Base-by-base conservation (phyloP, 495 filamentous ascomycete genomes). In the Penicillium bialowiezense region DNA sequence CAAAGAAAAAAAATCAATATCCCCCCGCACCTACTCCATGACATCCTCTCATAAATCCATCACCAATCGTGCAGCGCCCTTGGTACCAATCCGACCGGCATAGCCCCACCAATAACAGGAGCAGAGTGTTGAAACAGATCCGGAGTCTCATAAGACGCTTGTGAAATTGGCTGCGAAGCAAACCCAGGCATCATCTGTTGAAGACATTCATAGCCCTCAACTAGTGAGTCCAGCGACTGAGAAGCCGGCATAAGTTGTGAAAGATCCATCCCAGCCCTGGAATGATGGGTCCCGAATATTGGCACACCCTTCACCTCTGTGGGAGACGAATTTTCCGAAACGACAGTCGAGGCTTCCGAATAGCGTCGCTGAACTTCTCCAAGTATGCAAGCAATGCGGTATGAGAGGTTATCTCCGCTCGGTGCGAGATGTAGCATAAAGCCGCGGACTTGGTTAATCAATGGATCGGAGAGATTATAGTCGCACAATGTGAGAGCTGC, bases 401-500 rank as follows among this genome's bases (percentile, higher is more conserved):
- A 72, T 0, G 67, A 59, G 17, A 72, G 58, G 39, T 72, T 68
- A 21, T 72, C 60, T 28, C 67, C 65, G 36, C 62, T 64, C 6
- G 69, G 69, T 1, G 67, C 51, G 18, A 72, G 63, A 28, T 69
- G 63, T 13, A 72, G 64, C 19, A 72, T 58, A 41, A 68, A 69
- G 10, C 59, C 59, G 37, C 69, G 69, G 6, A 67, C 62, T 52
- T 70, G 65, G 26, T 59, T 66, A 44, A 72, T 70, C 2, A 69
- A 55, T 5, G 67, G 67, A 35, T 70, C 67, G 13, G 65, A 47
- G 24, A 66, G 45, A 41, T 55, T 69, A 49, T 68, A 72, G 45
- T 72, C 67, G 53, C 69, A 72, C 10, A 72, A 60, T 7, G 68
- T 70, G 3, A 72, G 53, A 19, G 69, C 65, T n/a, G 69, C 69